A percentile compares a stretch with the other conserved stretches of the same genome.
These are phyloP conservation scores for Trichoderma arundinaceum DNA, from an alignment of 2,329 filamentous ascomycete genomes.

Conservation along the genomic window DNA sequence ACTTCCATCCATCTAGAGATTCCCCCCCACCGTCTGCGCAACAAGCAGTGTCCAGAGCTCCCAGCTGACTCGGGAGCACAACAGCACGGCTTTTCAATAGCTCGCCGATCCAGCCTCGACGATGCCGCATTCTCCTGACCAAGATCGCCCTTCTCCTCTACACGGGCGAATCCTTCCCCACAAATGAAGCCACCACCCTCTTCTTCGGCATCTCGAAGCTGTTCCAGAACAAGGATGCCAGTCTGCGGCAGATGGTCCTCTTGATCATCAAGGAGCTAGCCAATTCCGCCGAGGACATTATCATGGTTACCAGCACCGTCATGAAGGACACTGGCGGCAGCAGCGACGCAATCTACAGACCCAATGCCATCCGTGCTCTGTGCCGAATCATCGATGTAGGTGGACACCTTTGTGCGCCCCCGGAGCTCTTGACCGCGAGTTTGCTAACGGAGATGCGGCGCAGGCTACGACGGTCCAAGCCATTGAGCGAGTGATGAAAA, in stretches of 20 bases:
- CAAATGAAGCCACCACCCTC: conserved; percentile 94
- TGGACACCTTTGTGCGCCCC: conserved; percentile 32
- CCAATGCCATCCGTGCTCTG: conserved; percentile 93
- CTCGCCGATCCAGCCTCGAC: conserved; percentile 93
- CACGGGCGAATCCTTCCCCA: conserved; percentile 95
- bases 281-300: conserved; percentile 94
- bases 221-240: conserved; percentile 99
- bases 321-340: conserved; percentile 99
- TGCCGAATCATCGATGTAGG: conserved; percentile 95
- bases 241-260: conserved; percentile 98
- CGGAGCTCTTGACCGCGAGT: conserved; percentile 34
- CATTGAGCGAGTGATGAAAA: conserved; percentile 98
- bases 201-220: conserved; percentile 99
- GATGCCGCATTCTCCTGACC: conserved; percentile 95
- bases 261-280: conserved; percentile 97
- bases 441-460: conserved; percentile 16
- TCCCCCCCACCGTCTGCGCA: conserved; percentile 34
- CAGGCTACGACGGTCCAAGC: conserved; percentile 94
- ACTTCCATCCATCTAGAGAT: conserved; percentile 21
- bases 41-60: conserved; percentile 24
- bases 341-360: conserved; percentile 90
- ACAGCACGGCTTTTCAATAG: conserved; percentile 96
- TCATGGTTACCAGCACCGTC: conserved; percentile 99
- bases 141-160: conserved; percentile 97
- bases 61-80: conserved; percentile 44